Evolutionary conservation across 2,329 filamentous ascomycete genomes (phyloP).

Genomic region (Colletotrichum sp.): DNA sequence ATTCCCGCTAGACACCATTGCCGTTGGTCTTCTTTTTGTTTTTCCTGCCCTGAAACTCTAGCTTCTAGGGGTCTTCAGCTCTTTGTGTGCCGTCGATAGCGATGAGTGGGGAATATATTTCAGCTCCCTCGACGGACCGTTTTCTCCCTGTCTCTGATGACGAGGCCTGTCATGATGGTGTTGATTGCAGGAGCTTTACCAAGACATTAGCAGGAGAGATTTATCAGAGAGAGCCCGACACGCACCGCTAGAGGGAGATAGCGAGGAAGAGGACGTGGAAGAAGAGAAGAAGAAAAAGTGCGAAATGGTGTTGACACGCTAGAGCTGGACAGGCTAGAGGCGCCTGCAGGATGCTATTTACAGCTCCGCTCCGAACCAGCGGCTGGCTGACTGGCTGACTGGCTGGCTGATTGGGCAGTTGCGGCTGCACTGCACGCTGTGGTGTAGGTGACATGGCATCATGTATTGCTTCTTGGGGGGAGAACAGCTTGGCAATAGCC

Average conservation of each 20-base stretch:
- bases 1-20: neutral
- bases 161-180: neutral
- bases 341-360: constrained; percentile 11
- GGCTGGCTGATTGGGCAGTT: neutral
- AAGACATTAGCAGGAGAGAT: neutral
- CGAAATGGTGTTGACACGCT: neutral
- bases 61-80: neutral
- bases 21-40: neutral
- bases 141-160: neutral
- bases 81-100: neutral
- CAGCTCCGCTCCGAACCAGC: neutral
- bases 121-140: neutral
- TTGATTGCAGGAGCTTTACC: neutral
- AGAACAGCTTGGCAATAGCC: constrained; percentile 11
- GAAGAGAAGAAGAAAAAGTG: neutral
- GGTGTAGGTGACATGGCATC: neutral
- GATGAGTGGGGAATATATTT: neutral
- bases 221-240: neutral
- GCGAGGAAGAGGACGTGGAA: neutral
- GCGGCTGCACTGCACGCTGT: neutral
- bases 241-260: neutral
- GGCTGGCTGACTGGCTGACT: neutral
- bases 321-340: neutral
- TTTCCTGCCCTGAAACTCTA: neutral
- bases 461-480: constrained; percentile 1